Conservation (phyloP, 257 asterid species). For the Scutellaria baicalensis region DNA sequence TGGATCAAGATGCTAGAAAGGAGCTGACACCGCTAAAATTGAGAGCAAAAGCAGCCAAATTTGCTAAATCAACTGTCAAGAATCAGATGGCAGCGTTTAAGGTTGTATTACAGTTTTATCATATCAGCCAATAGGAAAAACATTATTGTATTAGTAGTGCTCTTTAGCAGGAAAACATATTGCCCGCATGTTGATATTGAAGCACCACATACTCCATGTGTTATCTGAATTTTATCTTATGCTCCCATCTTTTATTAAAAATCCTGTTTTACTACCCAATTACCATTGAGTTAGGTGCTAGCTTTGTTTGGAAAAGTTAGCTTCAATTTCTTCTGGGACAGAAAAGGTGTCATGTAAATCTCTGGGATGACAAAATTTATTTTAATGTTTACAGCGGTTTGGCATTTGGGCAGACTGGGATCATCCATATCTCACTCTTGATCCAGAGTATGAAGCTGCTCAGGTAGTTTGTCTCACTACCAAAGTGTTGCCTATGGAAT, state of each 20-base stretch:
- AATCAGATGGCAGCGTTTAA: conserved; percentile 93
- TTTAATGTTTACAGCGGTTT: conserved; percentile 52
- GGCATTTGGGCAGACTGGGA: conserved; percentile 99
- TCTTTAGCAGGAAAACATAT: conserved; percentile 3
- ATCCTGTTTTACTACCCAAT: not conserved
- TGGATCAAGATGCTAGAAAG: conserved; percentile 81
- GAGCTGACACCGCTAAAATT: conserved; percentile 90
- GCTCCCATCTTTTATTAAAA: not conserved
- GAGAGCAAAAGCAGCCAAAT: conserved; percentile 90
- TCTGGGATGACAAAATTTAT: conserved; percentile 11
- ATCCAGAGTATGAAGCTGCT: conserved; percentile 99
- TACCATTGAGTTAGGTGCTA: not conserved
- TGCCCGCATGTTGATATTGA: not conserved
- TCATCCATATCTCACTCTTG: conserved; percentile 92
- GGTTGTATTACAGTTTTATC: conserved; percentile 33
- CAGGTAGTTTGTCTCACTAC: conserved; percentile 51
- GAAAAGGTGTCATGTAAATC: not conserved
- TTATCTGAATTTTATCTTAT: not conserved
- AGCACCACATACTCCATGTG: not conserved
- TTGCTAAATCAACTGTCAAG: conserved; percentile 85
- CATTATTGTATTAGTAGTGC: not conserved
- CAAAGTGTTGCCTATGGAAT: not conserved
- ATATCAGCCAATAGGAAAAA: not conserved
- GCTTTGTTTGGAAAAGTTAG: not conserved
- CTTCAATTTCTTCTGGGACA: conserved; percentile 1